Percentiles rank a stretch among this genome's conserved stretches.
phyloP scores from a whole-genome alignment of 768 basidiomycete genomes.

The Pleurotus sapidus region DNA sequence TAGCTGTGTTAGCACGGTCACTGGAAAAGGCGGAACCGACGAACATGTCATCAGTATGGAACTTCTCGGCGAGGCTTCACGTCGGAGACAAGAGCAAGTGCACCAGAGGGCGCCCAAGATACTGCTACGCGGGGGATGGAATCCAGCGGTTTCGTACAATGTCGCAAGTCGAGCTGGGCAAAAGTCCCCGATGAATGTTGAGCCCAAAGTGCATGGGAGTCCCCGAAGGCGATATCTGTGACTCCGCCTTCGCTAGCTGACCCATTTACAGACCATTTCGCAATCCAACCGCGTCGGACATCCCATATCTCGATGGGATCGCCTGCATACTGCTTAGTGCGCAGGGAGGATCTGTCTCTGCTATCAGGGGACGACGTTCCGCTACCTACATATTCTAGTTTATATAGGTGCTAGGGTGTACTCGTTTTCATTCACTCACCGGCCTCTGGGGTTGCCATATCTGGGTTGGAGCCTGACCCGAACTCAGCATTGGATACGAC shows the following conservation, averaged over 20 bases:
- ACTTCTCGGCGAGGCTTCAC: constrained; percentile 52
- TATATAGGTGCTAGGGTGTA: background rate
- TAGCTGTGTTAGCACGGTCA: background rate
- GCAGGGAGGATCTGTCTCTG: background rate
- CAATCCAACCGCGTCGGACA: constrained; percentile 73
- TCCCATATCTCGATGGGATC: constrained; percentile 87
- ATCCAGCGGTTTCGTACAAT: constrained; percentile 63
- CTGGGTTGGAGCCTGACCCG: constrained; percentile 27
- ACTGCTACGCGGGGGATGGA: constrained; percentile 59
- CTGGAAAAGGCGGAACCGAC: constrained; percentile 17
- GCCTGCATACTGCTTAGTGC: constrained; percentile 25
- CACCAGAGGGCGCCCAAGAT: constrained; percentile 66
- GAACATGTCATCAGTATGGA: constrained; percentile 81
- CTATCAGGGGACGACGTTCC: background rate
- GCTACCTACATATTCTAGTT: background rate
- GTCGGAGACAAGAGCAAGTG: constrained; percentile 66
- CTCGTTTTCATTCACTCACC: background rate
- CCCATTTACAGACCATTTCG: constrained; percentile 76
- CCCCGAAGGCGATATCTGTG: constrained; percentile 67
- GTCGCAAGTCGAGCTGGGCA: constrained; percentile 73
- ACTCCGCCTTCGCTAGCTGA: constrained; percentile 69
- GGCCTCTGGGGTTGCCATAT: constrained; percentile 9
- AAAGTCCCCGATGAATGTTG: constrained; percentile 76
- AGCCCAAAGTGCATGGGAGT: constrained; percentile 71
- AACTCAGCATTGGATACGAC: constrained; percentile 65